Base-by-base conservation (phyloP, 1,284 basidiomycete genomes). In the Leccinum huronense region DNA sequence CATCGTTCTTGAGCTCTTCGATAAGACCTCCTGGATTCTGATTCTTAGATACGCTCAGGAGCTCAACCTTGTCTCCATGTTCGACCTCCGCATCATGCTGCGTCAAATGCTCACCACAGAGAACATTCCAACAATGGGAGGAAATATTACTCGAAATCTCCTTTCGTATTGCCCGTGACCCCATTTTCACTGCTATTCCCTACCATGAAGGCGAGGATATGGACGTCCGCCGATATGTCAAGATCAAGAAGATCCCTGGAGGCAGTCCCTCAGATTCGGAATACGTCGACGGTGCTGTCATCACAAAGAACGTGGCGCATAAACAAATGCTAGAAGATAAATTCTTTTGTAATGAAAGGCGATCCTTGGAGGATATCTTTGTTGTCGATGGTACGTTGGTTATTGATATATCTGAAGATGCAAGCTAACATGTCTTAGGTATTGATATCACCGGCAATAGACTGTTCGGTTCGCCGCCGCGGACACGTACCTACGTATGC, bases 161-260 rank as follows among this genome's bases (percentile, higher is more conserved):
- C 3, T 82, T 94, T 62, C 85, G 89, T 33, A 88, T 94, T 60
- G 90, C 92, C 7, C 84, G 84, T 23, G 90, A 91, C 63, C 78
- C 91, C 63, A 90, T 90, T 1, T 92, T 93, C 75, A 89, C 89
- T 3, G 80, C 89, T 14, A 79, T 88, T 59, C 87, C 89, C 36
- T 85, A 91, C 70, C 84, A 88, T 5, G 88, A 91, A 76, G 90
- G 90, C 3, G 92, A 94, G 61, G 95, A 97, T 71, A 96, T 97
- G 84, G 97, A 99, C 76, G 91, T 98, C 23, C 85, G 97, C 57
- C 86, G 91, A 33, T 98, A 97, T 70, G 94, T 99, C 68, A 99
- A 99, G 81, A 96, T 99, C 78, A 99, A 99, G 81, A 97, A 97
- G 77, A 92, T 99, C 19, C 96, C 97, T 0, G 97, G 97, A 13